These are phyloP conservation scores for Trichocomaceae sp. DNA, from an alignment of 2,329 filamentous ascomycete genomes.

Conservation along the genomic window DNA sequence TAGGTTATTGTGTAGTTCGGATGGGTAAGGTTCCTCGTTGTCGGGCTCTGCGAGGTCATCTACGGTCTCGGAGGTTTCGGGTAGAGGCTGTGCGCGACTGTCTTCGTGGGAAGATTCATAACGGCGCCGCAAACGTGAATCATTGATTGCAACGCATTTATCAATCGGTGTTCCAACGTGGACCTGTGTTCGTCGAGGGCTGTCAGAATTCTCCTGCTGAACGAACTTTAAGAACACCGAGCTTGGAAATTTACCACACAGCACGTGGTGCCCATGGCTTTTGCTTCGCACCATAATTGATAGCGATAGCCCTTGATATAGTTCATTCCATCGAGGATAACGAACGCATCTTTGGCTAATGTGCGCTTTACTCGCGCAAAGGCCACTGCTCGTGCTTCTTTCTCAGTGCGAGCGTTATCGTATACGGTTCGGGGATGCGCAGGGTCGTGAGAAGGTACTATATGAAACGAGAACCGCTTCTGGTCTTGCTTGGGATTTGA, in stretches of 20 bases:
- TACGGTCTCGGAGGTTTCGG: slow-evolving; percentile 8
- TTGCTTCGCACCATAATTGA: slow-evolving; percentile 61
- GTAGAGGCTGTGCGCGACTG: slow-evolving; percentile 4
- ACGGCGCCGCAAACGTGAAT: slow-evolving; percentile 25
- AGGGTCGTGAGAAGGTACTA: slow-evolving; percentile 35
- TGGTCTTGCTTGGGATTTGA: slow-evolving; percentile 20
- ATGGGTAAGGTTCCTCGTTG: slow-evolving; percentile 41
- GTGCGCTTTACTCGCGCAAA: slow-evolving; percentile 56
- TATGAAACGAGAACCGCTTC: slow-evolving; percentile 39
- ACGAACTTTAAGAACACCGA: not conserved
- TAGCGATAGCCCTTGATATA: slow-evolving; percentile 65
- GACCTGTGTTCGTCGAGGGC: slow-evolving; percentile 32
- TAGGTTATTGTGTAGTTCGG: slow-evolving; percentile 56
- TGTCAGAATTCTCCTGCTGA: not conserved
- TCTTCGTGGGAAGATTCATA: slow-evolving; percentile 10
- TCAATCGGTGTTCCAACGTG: slow-evolving; percentile 53
- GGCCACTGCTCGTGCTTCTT: slow-evolving; percentile 56
- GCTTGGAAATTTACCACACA: slow-evolving; percentile 47
- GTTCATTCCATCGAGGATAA: slow-evolving; percentile 59
- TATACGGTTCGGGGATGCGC: slow-evolving; percentile 48
- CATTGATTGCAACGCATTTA: slow-evolving; percentile 51
- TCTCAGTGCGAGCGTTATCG: slow-evolving; percentile 53
- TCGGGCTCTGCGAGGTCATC: slow-evolving; percentile 13
- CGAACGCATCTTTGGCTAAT: slow-evolving; percentile 52
- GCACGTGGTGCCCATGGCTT: slow-evolving; percentile 54